Conservation (phyloP, 192 early-diverging fungal genomes). For the Umbelopsis vinacea region DNA sequence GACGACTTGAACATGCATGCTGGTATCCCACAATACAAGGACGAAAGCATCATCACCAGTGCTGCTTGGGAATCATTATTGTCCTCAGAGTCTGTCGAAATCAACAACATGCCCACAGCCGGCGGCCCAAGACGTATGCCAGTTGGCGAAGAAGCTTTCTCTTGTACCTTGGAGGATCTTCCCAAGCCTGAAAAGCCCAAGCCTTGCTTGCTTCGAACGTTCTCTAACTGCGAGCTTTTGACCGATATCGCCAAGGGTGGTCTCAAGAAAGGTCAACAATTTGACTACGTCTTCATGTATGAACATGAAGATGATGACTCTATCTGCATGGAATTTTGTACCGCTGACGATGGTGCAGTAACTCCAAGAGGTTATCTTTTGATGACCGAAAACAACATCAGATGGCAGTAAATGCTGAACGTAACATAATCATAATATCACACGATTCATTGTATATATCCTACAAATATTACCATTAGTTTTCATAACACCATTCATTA, state of each 20-base stretch:
- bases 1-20: conserved; percentile 28
- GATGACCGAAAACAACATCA: conserved; percentile 23
- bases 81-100: conserved; percentile 13
- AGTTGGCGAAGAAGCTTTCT: background rate
- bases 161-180: conserved; percentile 2
- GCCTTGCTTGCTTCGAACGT: conserved; percentile 26
- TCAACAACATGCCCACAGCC: conserved; percentile 23
- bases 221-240: conserved; percentile 19
- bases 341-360: conserved; percentile 8
- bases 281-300: conserved; percentile 35
- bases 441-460: conserved; percentile 13
- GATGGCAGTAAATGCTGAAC: background rate
- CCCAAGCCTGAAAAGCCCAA: conserved; percentile 9
- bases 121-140: background rate
- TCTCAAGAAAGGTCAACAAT: conserved; percentile 22
- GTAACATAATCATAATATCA: background rate
- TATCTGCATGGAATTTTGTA: conserved; percentile 35
- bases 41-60: conserved; percentile 26
- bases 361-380: conserved; percentile 16
- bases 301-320: conserved; percentile 32
- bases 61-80: conserved; percentile 13
- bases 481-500: background rate
- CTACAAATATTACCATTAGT: background rate
- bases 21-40: conserved; percentile 25
- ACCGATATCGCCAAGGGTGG: conserved; percentile 29